Conservation (phyloP, 228 moss, liverwort and hornwort genomes). For the Sphagnum magellanicum region DNA sequence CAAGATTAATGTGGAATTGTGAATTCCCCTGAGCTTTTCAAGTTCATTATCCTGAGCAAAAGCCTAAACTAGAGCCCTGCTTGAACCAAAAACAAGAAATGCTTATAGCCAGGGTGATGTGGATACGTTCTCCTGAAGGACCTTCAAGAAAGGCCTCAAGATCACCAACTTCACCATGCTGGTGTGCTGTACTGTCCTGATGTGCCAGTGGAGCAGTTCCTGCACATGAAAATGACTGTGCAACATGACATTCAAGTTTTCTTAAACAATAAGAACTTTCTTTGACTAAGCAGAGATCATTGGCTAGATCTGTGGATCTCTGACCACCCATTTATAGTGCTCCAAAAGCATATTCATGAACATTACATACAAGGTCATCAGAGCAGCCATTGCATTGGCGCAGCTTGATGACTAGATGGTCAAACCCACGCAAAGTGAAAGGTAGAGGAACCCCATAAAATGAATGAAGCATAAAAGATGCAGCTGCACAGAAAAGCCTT, state of each 20-base stretch:
- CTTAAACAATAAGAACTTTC: not conserved
- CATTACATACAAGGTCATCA: not conserved
- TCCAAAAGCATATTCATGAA: not conserved
- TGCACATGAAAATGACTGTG: slow-evolving; percentile 12
- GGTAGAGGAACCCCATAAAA: too few relatives aligned
- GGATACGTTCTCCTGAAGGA: slow-evolving; percentile 34
- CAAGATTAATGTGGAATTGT: too few relatives aligned
- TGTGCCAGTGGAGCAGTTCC: slow-evolving; percentile 25
- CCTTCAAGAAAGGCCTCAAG: slow-evolving; percentile 48
- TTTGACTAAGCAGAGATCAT: not conserved
- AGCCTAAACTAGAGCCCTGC: not conserved
- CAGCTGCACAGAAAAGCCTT: too few relatives aligned
- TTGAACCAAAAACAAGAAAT: not conserved
- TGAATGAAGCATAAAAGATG: too few relatives aligned
- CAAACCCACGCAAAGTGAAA: too few relatives aligned
- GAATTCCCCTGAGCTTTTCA: not conserved
- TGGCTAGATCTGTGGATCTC: not conserved
- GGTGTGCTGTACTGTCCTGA: slow-evolving; percentile 18
- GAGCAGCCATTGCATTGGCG: not conserved
- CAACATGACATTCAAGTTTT: not conserved
- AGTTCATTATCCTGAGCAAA: not conserved
- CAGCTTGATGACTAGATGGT: not conserved
- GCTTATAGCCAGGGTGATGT: not conserved
- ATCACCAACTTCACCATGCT: slow-evolving; percentile 43
- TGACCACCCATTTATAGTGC: not conserved